Percentiles rank a stretch among this genome's conserved stretches.
Conservation (phyloP, 345 rosid species). For the Ceriops decandra region DNA sequence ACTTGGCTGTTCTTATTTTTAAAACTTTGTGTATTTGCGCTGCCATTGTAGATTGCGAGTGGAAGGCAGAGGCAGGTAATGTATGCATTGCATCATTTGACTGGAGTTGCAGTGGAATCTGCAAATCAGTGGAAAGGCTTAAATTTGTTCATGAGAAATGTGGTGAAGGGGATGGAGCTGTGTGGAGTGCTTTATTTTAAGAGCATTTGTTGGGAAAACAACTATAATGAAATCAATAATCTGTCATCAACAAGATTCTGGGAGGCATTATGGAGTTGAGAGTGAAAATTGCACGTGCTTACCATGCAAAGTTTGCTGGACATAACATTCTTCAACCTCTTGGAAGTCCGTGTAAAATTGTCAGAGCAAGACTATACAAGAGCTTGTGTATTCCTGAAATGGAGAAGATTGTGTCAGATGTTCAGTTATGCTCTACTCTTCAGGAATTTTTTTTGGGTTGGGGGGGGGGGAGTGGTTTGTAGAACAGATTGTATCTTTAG, state of each 20-base stretch:
- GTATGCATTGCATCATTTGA: constrained; percentile 89
- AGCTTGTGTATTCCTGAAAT: neutral
- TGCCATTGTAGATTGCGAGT: constrained; percentile 66
- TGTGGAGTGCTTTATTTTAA: constrained; percentile 60
- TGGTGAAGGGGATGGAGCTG: constrained; percentile 85
- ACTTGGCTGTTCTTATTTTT: neutral
- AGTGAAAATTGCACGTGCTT: neutral
- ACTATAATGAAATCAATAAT: neutral
- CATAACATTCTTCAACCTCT: neutral
- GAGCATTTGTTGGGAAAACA: neutral
- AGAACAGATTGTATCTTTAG: too few relatives aligned
- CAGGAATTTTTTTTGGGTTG: too few relatives aligned
- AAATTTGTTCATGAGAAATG: constrained; percentile 77
- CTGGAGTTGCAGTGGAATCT: constrained; percentile 98
- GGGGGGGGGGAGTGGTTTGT: too few relatives aligned
- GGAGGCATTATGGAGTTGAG: neutral
- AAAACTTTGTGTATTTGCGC: neutral
- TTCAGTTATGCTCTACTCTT: too few relatives aligned
- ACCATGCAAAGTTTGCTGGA: neutral
- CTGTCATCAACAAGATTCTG: neutral
- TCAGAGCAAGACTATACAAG: neutral
- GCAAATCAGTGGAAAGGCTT: constrained; percentile 90
- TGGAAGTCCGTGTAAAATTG: neutral
- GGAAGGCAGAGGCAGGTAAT: constrained; percentile 94
- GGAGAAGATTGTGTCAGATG: neutral